Conservation (phyloP, 139 green algal genomes). For the Zygnema circumcarinatum region DNA sequence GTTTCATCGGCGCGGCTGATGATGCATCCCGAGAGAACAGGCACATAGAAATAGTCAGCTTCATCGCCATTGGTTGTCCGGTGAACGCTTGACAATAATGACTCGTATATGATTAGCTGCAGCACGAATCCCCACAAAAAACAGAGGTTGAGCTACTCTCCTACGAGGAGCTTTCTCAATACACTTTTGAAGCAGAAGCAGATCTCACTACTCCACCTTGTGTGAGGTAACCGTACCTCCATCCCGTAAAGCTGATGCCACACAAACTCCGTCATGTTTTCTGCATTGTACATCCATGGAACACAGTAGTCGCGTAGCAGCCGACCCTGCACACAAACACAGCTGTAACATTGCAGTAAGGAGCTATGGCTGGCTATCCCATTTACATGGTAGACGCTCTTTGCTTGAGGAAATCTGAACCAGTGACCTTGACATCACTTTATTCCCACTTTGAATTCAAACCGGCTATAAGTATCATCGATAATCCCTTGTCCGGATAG, state of each 20-base stretch:
- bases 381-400: no score
- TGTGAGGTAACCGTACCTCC: slow-evolving; percentile 22
- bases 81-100: slow-evolving; percentile 30
- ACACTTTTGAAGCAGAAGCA: no score
- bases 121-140: background rate
- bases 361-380: no score
- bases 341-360: no score
- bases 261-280: slow-evolving; percentile 16
- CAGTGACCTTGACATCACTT: no score
- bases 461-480: no score
- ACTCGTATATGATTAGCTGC: slow-evolving; percentile 23
- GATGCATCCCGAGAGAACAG: slow-evolving; percentile 25
- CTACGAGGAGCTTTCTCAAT: background rate
- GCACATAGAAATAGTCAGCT: slow-evolving; percentile 54
- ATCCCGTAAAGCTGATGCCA: slow-evolving; percentile 20
- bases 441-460: no score
- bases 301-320: slow-evolving; percentile 8
- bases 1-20: slow-evolving; percentile 37
- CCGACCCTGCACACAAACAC: slow-evolving; percentile 8
- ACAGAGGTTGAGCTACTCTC: background rate
- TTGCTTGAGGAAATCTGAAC: no score
- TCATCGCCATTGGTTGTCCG: slow-evolving; percentile 32
- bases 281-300: background rate
- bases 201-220: background rate
- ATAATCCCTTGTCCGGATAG: no score